phyloP scores from a whole-genome alignment of 176 grass and related monocot genomes.

The Metroxylon sagu region DNA sequence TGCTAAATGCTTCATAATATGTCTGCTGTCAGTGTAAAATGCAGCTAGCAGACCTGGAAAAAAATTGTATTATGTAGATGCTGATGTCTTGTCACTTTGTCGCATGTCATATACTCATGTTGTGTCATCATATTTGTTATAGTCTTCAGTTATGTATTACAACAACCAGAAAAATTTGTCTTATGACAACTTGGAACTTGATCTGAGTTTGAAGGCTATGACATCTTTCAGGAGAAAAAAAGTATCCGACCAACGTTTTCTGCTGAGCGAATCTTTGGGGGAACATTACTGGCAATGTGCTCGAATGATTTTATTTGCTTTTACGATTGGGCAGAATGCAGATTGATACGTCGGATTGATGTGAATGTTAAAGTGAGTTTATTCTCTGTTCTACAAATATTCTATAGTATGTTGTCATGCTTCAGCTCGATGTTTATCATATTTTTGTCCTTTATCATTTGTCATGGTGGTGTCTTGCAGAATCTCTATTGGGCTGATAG shows the following conservation, averaged over 20 bases:
- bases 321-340: conserved; percentile 96
- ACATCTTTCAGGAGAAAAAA: conserved; percentile 81
- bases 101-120: too few relatives aligned
- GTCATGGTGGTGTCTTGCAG: conserved; percentile 30
- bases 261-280: conserved; percentile 79
- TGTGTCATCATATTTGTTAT: too few relatives aligned
- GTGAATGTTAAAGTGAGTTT: conserved; percentile 79
- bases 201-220: not conserved
- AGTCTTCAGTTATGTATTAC: too few relatives aligned
- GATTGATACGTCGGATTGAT: conserved; percentile 86
- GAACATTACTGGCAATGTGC: conserved; percentile 82
- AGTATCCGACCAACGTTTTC: conserved; percentile 76
- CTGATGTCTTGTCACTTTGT: too few relatives aligned
- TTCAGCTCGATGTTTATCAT: not conserved
- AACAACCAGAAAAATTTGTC: too few relatives aligned
- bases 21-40: too few relatives aligned
- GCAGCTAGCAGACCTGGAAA: too few relatives aligned
- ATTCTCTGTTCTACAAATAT: not conserved
- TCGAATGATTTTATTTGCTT: conserved; percentile 98
- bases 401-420: not conserved
- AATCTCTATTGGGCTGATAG: conserved; percentile 97
- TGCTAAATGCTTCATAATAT: too few relatives aligned
- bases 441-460: conserved; percentile 1
- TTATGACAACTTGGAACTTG: too few relatives aligned
- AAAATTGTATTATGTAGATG: too few relatives aligned